Evolutionary conservation across 176 grass and related monocot genomes (phyloP).

Genomic region (Cymbopogon citratus): DNA sequence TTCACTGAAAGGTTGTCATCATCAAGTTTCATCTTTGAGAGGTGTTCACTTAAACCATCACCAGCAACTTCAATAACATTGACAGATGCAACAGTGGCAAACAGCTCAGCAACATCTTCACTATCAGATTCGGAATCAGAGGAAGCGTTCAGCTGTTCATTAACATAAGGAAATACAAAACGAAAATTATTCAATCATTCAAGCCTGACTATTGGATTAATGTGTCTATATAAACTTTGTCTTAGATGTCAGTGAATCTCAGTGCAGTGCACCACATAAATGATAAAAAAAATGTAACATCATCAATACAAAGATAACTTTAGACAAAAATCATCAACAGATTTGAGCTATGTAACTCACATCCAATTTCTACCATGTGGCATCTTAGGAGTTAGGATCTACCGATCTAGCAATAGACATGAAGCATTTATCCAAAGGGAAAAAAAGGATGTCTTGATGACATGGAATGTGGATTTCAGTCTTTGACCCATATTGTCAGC

Average conservation of each 20-base stretch:
- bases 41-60: constrained; percentile 38
- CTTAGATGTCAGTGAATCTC: not conserved
- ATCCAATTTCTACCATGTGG: not conserved
- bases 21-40: constrained; percentile 68
- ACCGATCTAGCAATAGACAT: constrained; percentile 10
- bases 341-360: not conserved
- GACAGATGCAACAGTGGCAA: constrained; percentile 21
- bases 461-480: not conserved
- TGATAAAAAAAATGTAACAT: constrained; percentile 11
- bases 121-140: constrained; percentile 61
- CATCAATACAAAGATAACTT: not conserved
- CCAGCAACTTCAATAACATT: constrained; percentile 27
- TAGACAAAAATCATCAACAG: not conserved
- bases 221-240: not conserved
- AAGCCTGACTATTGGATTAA: not conserved
- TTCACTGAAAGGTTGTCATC: constrained; percentile 28
- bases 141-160: constrained; percentile 45
- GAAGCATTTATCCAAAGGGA: constrained; percentile 2
- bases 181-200: constrained; percentile 29
- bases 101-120: constrained; percentile 45
- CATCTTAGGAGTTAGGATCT: not conserved
- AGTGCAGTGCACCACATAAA: not conserved
- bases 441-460: not conserved
- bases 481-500: not conserved
- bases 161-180: constrained; percentile 19